Evolutionary conservation across 2,329 filamentous ascomycete species (phyloP).

Genomic region (Fusarium haematococcum): DNA sequence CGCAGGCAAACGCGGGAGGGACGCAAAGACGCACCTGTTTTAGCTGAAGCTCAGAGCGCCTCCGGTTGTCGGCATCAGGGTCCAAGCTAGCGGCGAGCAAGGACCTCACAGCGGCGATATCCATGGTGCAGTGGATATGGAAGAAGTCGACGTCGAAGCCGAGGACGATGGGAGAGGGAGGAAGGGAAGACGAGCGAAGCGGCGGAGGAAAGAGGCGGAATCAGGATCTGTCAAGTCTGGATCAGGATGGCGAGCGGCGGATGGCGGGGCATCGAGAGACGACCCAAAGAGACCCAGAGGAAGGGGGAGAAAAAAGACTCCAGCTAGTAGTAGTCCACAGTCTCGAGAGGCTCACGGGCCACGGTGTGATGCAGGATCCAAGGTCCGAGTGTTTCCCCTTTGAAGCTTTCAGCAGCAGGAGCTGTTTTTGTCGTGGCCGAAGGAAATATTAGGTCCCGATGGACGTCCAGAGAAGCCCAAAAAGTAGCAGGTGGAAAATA

Average conservation of each 20-base stretch:
- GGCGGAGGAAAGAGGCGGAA: conserved; percentile 40
- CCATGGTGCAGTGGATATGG: conserved; percentile 65
- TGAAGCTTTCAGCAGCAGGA: conserved; percentile 16
- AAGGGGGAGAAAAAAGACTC: conserved; percentile 19
- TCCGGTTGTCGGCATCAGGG: conserved; percentile 78
- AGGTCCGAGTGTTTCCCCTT: conserved; percentile 16
- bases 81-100: conserved; percentile 83
- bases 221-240: conserved; percentile 48
- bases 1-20: conserved; percentile 7
- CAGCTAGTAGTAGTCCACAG: conserved; percentile 30
- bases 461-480: conserved; percentile 39
- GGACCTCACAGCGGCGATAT: conserved; percentile 78
- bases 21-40: conserved; percentile 73
- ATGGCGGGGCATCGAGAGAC: conserved; percentile 47
- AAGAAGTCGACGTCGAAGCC: conserved; percentile 42
- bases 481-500: conserved; percentile 26
- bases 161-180: conserved; percentile 39
- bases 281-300: conserved; percentile 35
- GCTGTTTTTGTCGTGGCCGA: conserved; percentile 20
- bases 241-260: conserved; percentile 43
- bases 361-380: conserved; percentile 24
- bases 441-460: conserved; percentile 34
- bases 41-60: conserved; percentile 82
- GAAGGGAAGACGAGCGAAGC: conserved; percentile 16
- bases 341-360: conserved; percentile 30